Conservation (phyloP, 768 basidiomycete species). For the Suillus luteus region DNA sequence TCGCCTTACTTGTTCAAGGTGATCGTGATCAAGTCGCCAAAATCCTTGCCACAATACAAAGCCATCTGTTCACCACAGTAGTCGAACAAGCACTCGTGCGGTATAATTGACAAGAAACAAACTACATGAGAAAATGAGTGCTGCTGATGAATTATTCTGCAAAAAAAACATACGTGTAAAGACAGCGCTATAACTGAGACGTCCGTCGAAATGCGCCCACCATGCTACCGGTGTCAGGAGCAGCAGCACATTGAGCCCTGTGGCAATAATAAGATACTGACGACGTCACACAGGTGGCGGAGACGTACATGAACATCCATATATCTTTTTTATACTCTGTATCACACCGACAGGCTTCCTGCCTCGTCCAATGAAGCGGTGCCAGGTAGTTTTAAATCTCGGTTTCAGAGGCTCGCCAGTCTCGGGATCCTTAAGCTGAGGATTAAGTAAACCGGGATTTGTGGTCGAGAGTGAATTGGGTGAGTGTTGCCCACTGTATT, state of each 20-base stretch:
- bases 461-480: slow-evolving; percentile 1
- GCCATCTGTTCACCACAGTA: slow-evolving; percentile 59
- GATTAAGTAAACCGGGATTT: background rate
- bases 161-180: slow-evolving; percentile 45
- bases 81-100: slow-evolving; percentile 67
- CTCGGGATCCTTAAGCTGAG: background rate
- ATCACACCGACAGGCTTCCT: slow-evolving; percentile 45
- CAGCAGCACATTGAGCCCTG: slow-evolving; percentile 62
- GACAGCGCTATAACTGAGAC: slow-evolving; percentile 29
- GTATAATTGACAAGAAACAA: slow-evolving; percentile 64
- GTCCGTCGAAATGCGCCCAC: slow-evolving; percentile 50
- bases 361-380: slow-evolving; percentile 32
- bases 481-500: background rate
- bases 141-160: background rate
- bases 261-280: background rate
- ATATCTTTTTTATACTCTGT: slow-evolving; percentile 47
- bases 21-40: slow-evolving; percentile 68
- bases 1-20: slow-evolving; percentile 63
- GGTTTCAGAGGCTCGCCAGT: background rate
- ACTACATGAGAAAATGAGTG: slow-evolving; percentile 38
- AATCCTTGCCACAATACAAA: slow-evolving; percentile 50
- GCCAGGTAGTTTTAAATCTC: slow-evolving; percentile 7
- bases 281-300: background rate
- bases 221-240: slow-evolving; percentile 63
- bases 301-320: slow-evolving; percentile 55